phyloP scores from a whole-genome alignment of 2,329 filamentous ascomycete species.

The Delphinella strobiligena region DNA sequence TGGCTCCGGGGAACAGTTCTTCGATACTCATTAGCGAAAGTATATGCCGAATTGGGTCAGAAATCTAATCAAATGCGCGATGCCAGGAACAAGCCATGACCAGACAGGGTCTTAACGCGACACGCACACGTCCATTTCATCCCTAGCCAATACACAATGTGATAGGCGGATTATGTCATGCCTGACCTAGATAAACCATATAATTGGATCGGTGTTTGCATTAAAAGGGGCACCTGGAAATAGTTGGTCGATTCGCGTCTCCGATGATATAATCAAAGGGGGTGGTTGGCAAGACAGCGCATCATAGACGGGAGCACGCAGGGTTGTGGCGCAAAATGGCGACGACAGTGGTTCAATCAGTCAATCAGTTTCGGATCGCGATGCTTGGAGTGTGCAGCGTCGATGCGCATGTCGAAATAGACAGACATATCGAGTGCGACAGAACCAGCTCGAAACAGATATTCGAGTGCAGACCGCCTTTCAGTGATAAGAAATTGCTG shows the following conservation, averaged over 20 bases:
- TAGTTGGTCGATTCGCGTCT: not conserved
- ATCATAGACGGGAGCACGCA: no score
- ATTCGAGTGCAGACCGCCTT: not conserved
- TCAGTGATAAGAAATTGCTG: not conserved
- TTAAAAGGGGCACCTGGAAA: not conserved
- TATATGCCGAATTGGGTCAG: conserved; percentile 2
- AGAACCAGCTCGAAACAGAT: not conserved
- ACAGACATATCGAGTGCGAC: not conserved
- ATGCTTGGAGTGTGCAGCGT: no score
- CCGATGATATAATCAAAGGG: not conserved
- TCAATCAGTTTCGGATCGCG: not conserved
- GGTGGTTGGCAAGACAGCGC: not conserved
- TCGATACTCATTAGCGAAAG: not conserved
- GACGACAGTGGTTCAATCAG: no score
- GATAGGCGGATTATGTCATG: conserved; percentile 1
- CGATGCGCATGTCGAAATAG: no score
- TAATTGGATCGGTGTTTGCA: not conserved
- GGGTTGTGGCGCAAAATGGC: no score
- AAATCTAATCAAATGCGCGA: conserved; percentile 6
- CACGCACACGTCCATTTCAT: conserved; percentile 2
- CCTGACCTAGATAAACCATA: not conserved
- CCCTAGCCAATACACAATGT: conserved; percentile 1
- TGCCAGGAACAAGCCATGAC: conserved; percentile 10
- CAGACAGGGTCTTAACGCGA: not conserved
- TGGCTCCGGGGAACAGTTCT: conserved; percentile 3